Percentiles rank a stretch among this genome's conserved stretches.
Conservation (phyloP, 1,284 basidiomycete genomes). For the Abortiporus biennis region DNA sequence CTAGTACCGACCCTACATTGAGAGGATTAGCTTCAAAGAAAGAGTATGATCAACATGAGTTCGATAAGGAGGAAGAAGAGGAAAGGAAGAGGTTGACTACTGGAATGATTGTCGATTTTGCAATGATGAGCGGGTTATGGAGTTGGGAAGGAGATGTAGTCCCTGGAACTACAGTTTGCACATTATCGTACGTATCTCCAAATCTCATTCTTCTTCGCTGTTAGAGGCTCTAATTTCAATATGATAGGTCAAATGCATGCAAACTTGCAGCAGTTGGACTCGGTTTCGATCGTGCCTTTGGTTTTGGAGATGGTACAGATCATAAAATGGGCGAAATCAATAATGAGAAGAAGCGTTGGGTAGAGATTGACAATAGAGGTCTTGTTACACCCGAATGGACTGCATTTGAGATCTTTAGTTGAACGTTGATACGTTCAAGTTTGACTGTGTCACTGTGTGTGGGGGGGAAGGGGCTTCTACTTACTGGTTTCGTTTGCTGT, state of each 20-base stretch:
- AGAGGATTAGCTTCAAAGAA: constrained; percentile 42
- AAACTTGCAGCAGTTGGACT: constrained; percentile 51
- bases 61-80: constrained; percentile 32
- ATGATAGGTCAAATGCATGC: constrained; percentile 53
- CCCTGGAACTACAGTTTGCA: constrained; percentile 51
- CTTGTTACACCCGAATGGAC: constrained; percentile 47
- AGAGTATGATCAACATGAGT: constrained; percentile 51
- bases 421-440: background rate
- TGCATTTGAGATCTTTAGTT: constrained; percentile 38
- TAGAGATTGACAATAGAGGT: constrained; percentile 55
- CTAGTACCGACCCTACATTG: constrained; percentile 35
- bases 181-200: constrained; percentile 40
- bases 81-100: constrained; percentile 43
- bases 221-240: background rate
- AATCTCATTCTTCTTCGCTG: constrained; percentile 2
- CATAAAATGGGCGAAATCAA: constrained; percentile 35
- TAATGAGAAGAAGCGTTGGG: constrained; percentile 42
- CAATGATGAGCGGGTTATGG: constrained; percentile 57
- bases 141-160: constrained; percentile 33
- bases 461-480: no score
- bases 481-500: no score
- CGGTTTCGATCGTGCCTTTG: constrained; percentile 62
- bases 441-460: no score
- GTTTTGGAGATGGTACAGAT: constrained; percentile 35
- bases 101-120: constrained; percentile 64